phyloP scores from a whole-genome alignment of 495 filamentous ascomycete species.

The Choiromyces venosus region DNA sequence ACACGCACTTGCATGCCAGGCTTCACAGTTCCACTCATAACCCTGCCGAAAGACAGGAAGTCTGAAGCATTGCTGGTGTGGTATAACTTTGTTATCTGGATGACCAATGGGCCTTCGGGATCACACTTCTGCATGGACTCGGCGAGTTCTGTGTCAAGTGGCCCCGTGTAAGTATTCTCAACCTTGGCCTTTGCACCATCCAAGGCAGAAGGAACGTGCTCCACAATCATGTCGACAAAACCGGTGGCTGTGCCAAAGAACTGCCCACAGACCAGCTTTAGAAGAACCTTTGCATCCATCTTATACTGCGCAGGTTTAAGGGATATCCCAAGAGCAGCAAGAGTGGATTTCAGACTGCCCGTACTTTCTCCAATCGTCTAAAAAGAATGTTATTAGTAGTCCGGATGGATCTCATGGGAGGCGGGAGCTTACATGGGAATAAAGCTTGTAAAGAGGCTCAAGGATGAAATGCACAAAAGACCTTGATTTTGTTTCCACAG shows the following conservation, averaged over 20 bases:
- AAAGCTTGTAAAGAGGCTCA: slow-evolving; percentile 96
- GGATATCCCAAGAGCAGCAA: slow-evolving; percentile 72
- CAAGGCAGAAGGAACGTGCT: slow-evolving; percentile 82
- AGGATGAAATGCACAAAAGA: slow-evolving; percentile 92
- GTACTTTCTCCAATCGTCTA: slow-evolving; percentile 82
- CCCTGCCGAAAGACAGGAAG: slow-evolving; percentile 83
- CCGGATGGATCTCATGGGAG: neutral
- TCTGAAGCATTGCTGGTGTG: slow-evolving; percentile 77
- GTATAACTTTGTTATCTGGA: slow-evolving; percentile 91
- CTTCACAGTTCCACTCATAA: slow-evolving; percentile 86
- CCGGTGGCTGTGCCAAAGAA: slow-evolving; percentile 88
- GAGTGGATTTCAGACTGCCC: slow-evolving; percentile 72
- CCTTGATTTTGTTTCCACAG: slow-evolving; percentile 69
- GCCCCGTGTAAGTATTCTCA: slow-evolving; percentile 86
- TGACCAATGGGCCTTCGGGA: slow-evolving; percentile 79
- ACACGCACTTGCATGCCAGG: slow-evolving; percentile 81
- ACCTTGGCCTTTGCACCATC: slow-evolving; percentile 71
- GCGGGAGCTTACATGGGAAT: slow-evolving; percentile 59
- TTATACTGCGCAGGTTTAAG: slow-evolving; percentile 90
- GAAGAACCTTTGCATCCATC: slow-evolving; percentile 77
- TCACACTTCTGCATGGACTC: slow-evolving; percentile 74
- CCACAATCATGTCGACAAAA: slow-evolving; percentile 91
- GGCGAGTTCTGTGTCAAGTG: slow-evolving; percentile 80
- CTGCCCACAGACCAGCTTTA: slow-evolving; percentile 85
- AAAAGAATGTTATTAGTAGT: slow-evolving; percentile 20